Percentiles rank a stretch among this genome's conserved stretches.
phyloP scores from a whole-genome alignment of 2,329 filamentous ascomycete genomes.

The Orbilia oligospora region DNA sequence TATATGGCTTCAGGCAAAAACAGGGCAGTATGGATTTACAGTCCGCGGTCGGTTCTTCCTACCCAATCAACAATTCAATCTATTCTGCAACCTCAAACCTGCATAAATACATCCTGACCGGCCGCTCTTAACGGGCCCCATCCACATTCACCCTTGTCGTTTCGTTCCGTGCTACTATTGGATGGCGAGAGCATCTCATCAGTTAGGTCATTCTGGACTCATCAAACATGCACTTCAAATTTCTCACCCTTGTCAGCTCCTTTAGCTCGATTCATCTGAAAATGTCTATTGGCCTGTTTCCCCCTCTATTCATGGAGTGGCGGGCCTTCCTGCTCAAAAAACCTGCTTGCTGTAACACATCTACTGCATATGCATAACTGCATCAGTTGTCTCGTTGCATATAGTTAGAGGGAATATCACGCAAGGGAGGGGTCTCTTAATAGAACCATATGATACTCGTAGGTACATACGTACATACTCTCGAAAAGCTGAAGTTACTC shows the following conservation, averaged over 20 bases:
- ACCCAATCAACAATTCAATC: not conserved
- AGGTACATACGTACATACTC: constrained; percentile 23
- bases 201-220: not conserved
- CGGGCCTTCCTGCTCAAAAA: not conserved
- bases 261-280: not conserved
- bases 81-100: not conserved
- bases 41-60: not conserved
- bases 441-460: constrained; percentile 22
- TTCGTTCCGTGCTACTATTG: not conserved
- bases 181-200: not conserved
- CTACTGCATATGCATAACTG: constrained; percentile 15
- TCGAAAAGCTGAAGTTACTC: not conserved
- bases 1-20: not conserved
- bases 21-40: not conserved
- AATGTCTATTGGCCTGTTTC: not conserved
- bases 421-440: constrained; percentile 22
- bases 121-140: not conserved
- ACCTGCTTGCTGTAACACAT: not conserved
- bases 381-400: not conserved
- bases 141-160: not conserved
- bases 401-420: not conserved
- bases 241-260: constrained; percentile 15
- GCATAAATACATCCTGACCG: not conserved
- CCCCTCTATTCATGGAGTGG: not conserved
- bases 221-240: constrained; percentile 7